Evolutionary conservation across 2,329 filamentous ascomycete genomes (phyloP), one percentile per base, ranked within the genome.

Genomic region (Aspergillus flavus): DNA sequence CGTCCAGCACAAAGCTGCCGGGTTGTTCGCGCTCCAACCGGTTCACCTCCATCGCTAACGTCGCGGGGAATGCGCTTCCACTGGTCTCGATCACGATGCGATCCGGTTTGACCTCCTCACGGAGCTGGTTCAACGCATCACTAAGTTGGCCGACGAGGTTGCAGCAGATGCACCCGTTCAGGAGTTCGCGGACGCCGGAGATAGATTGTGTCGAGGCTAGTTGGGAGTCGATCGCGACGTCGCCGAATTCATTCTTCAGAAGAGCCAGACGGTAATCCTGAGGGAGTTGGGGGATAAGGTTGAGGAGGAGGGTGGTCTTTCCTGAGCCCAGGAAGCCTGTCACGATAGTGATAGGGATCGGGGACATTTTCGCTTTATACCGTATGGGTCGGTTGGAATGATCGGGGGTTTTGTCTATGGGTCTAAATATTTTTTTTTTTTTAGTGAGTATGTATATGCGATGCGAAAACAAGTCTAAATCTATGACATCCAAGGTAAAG

Each of bases 91-190:
- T 89, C 58, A 99, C 88, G 78, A 99, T 95, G 61, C 95, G 87
- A 75, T 97, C 91, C 0, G 93, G 94, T 0, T 69, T 66, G 6
- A 85, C 80, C 43, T 85, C 80, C 30, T 81, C 78, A 57, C 86
- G 86, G 46, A 99, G 88, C 73, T 95, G 89, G 50, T 86, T 81
- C 21, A 99, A 88, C 1, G 94, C 94, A 55, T 91, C 88, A 64
- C 88, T 87, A 9, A 99, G 87, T 78, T 96, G 92, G 19, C 95
- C 95, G 64, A 99, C 94, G 30, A 98, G 90, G 76, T 98, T 98
- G 83, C 95, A 99, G 86, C 95, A 99, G 79, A 99, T 98, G 81
- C 95, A 98, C 69, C 94, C 95, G 77, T 97, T 96, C 59, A 99
- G 89, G 1, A 99, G 86, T 79, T 99, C 95, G 71, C 91, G 91